phyloP scores from a whole-genome alignment of 305 asterid species.

The Plantago rigida region DNA sequence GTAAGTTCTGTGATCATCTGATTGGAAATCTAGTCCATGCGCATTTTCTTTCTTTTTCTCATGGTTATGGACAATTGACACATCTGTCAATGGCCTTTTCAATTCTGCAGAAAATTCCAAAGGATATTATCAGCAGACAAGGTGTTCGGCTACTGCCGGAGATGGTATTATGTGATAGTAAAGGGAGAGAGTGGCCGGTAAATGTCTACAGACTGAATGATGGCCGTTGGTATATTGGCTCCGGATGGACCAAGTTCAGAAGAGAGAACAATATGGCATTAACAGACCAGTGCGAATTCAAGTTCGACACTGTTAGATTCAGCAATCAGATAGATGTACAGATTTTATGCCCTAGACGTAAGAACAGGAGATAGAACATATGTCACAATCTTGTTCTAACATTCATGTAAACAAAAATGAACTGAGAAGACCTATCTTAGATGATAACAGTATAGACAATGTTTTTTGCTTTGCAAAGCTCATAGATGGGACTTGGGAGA shows the following conservation, averaged over 20 bases:
- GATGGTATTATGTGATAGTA: slow-evolving; percentile 12
- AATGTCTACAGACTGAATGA: background rate
- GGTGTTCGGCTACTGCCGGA: slow-evolving; percentile 4
- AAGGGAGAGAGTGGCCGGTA: slow-evolving; percentile 25
- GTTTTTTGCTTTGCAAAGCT: too few species aligned
- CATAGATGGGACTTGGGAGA: too few species aligned
- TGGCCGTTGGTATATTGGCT: slow-evolving; percentile 8
- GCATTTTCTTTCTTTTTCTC: background rate
- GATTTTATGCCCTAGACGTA: background rate
- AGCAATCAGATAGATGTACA: slow-evolving; percentile 2
- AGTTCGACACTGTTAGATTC: slow-evolving; percentile 3
- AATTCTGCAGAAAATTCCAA: slow-evolving; percentile 25
- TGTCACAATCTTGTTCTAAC: background rate
- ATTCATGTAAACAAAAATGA: background rate
- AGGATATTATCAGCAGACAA: background rate
- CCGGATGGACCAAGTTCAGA: slow-evolving; percentile 19
- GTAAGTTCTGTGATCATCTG: slow-evolving; percentile 15
- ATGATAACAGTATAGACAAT: too few species aligned
- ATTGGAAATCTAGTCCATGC: background rate
- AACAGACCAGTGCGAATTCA: slow-evolving; percentile 15
- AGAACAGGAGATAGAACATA: background rate
- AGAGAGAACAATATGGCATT: slow-evolving; percentile 10
- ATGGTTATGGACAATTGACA: background rate
- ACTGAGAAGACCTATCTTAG: too few species aligned
- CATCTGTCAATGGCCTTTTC: background rate